Base-by-base conservation (phyloP, 1,139 yeast species). In the Hansenula lynferdii region DNA sequence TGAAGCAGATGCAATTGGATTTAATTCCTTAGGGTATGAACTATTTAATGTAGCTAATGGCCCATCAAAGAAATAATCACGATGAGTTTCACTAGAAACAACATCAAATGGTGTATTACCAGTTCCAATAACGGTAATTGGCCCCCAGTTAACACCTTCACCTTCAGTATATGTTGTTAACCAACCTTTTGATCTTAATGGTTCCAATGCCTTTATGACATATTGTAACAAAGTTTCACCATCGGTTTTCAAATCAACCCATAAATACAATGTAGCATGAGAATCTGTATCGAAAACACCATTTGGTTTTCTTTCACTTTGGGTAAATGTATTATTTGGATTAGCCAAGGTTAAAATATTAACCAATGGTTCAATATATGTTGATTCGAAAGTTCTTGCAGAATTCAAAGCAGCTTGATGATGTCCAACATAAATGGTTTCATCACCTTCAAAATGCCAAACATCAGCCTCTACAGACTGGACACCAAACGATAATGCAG, bases 401-500 rank as follows among this genome's bases (percentile, higher is more conserved):
- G 66, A 53, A 40, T 65, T 62, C 46, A 83, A 63, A 41, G 70
- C 75, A 11, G 67, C 69, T 42, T 64, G 64, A 45, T 75, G 78
- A 54, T 84, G 94, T 4, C 90, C 92, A 34, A 84, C 87, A 39
- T 73, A 81, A 15, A 84, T 58, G 15, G 65, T 67, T 23, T 47
- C 58, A 26, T 61, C 72, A 24, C 62, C 57, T 8, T 58, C 49
- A 35, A 41, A 47, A 35, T 36, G 42, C 89, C 89, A 84, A 31
- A 83, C 75, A 56, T 84, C 94, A 19, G 85, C 83, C 57, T 84
- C 92, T 12, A 83, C 72, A 37, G 86, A 78, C 38, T 69, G 70
- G 18, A 75, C 75, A 4, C 92, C 94, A 30, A 62, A 61, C 8
- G 72, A 65, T 26, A 82, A 57, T 0, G 89, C 90, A 41, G 79